These are phyloP conservation scores for Myxozyma vanderwaltii DNA, from an alignment of 805 yeast species.

Conservation along the genomic window DNA sequence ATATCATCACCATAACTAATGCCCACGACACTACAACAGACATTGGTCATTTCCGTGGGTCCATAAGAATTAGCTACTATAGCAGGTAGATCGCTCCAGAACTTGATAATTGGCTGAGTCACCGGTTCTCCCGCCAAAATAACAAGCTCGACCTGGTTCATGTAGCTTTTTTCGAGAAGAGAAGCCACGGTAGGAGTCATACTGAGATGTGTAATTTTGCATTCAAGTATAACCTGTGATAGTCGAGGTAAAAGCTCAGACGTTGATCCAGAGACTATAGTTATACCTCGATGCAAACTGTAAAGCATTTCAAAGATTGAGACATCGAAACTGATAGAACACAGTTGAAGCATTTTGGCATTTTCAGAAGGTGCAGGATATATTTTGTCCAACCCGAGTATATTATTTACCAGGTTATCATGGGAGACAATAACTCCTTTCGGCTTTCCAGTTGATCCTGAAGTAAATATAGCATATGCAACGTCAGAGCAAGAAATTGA, in stretches of 20 bases:
- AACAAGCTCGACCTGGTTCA: constrained; percentile 16
- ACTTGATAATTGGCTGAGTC: neutral
- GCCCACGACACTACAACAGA: constrained; percentile 23
- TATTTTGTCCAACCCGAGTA: constrained; percentile 16
- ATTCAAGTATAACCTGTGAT: constrained; percentile 13
- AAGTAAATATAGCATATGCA: constrained; percentile 36
- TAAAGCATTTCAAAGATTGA: constrained; percentile 36
- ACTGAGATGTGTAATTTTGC: constrained; percentile 34
- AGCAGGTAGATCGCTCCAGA: constrained; percentile 21
- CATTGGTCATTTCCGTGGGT: constrained; percentile 37
- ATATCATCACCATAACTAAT: constrained; percentile 13
- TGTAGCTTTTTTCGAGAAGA: constrained; percentile 73
- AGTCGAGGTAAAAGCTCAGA: constrained; percentile 27
- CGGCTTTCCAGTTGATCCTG: constrained; percentile 38
- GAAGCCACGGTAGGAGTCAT: constrained; percentile 59
- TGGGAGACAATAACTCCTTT: constrained; percentile 36
- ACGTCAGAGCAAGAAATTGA: neutral
- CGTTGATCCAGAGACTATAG: constrained; percentile 28
- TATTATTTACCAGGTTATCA: constrained; percentile 33
- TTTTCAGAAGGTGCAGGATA: constrained; percentile 18
- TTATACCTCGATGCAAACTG: constrained; percentile 19
- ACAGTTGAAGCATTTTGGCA: constrained; percentile 33
- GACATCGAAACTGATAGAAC: constrained; percentile 36
- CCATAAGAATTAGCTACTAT: constrained; percentile 34
- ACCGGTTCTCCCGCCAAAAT: constrained; percentile 22